Base-by-base conservation (phyloP, 768 basidiomycete genomes). In the Dentipellis sp. region DNA sequence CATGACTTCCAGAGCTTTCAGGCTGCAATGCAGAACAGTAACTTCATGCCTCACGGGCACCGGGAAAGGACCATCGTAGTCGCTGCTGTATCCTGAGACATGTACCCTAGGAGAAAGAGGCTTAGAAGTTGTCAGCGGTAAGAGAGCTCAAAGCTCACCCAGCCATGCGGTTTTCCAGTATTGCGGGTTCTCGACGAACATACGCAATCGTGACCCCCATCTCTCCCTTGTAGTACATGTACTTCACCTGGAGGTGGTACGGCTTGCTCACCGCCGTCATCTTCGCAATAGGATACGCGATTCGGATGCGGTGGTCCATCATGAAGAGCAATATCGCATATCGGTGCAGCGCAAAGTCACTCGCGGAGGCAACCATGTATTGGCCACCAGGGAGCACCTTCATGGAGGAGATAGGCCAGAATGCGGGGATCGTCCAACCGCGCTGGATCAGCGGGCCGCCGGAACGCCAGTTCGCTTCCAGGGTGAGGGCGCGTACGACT, bases 391-490 rank as follows among this genome's bases (percentile, higher is more conserved):
- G 59, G n/a, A 61, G 51, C 52, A 62, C 54, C 45, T 62, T 62
- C 52, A 61, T 56, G 23, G 59, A 58, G 23, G 58, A 38, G 17
- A 62, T 53, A 16, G 57, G 56, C 10, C 49, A 50, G 19, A 16
- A 58, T 17, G 53, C 53, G 12, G 46, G 50, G 47, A 60, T 55
- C n/a, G 34, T 52, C 59, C 59, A 62, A 14, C 37, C 50, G 4
- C 50, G 52, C 34, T 49, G 61, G 17, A 56, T 17, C 48, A 54
- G 53, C 37, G 61, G 61, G 35, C 51, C n/a, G 7, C 40, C 48
- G 39, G 59, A 60, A 39, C 56, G 50, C 61, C 61, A 62, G 59
- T 62, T 62, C n/a, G 61, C 59, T 36, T 62, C 59, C 10, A 57
- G 53, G 5, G 59, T 50, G 34, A 62, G 54, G 16, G 59, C 52